Base-by-base conservation (phyloP, 2,329 filamentous ascomycete species). In the Colletotrichum cereale region DNA sequence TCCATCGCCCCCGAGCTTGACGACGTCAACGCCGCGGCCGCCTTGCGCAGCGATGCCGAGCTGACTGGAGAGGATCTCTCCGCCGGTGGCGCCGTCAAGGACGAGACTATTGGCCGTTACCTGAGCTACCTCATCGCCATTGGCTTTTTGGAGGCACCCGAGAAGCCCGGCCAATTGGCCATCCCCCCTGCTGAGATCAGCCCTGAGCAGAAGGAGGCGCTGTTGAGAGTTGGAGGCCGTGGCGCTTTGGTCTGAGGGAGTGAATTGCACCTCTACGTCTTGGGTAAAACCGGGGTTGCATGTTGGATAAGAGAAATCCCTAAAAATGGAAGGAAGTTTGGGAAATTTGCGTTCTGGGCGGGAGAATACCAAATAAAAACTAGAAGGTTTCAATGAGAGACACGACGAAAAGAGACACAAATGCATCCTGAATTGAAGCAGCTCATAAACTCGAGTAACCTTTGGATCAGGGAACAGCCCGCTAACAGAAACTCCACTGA, bases 1-100 rank as follows among this genome's bases (percentile, higher is more conserved):
- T 93, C 91, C 42, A 89, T 89, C 53, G 92, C 93, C 0, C 92
- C 92, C 0, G 92, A 93, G 78, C 87, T 96, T 16, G 91, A 94
- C 76, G 93, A 96, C 78, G 74, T 76, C 44, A 92, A 93, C 76
- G 88, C 92, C 0, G 83, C 85, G 3, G 82, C 82, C 3, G 87
- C 89, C 0, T 82, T 94, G 31, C 84, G 84, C 72, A 83, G 84
- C 26, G 90, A 93, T 77, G 81, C 82, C 10, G 80, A 80, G 64
- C 80, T 83, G 83, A 81, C 86, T 4, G 85, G 84, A 5, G 78
- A 86, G 65, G 87, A 89, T 73, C 73, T 82, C 72, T 86, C 85
- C 44, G 81, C 81, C 1, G 89, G 88, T 3, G 84, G 82, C 50
- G 86, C 85, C 24, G 88, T 92, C 10, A 88, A 84, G 8, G 82